A percentile compares a stretch with the other conserved stretches of the same genome.
Conservation (phyloP, 768 basidiomycete species). For the Mycena crocata region DNA sequence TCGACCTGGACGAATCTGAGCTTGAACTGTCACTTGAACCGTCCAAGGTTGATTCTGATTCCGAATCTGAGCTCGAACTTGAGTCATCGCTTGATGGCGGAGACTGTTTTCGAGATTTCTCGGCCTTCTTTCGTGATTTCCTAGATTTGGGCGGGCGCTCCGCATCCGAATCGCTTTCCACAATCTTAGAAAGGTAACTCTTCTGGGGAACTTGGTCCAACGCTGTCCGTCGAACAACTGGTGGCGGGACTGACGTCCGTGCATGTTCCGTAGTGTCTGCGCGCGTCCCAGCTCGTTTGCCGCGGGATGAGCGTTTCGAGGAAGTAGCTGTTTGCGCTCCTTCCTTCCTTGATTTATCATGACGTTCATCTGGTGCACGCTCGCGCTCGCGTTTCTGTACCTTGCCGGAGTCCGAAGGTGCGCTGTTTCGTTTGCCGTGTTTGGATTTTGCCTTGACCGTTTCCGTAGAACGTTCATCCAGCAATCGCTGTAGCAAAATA, state of each 20-base stretch:
- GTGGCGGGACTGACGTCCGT: too few relatives aligned
- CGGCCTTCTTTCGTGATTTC: background rate
- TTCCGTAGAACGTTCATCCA: too few relatives aligned
- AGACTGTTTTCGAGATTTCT: conserved; percentile 4
- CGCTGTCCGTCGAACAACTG: background rate
- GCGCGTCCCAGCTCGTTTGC: too few relatives aligned
- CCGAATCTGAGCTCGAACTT: background rate
- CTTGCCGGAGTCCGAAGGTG: too few relatives aligned
- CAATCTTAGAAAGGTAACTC: background rate
- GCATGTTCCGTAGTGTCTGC: too few relatives aligned
- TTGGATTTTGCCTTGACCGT: background rate
- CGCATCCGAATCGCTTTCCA: background rate
- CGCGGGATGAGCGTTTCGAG: too few relatives aligned
- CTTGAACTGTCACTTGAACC: conserved; percentile 5
- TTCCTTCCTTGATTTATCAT: background rate
- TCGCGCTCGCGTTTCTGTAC: too few relatives aligned
- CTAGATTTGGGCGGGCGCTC: background rate
- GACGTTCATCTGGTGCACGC: too few relatives aligned
- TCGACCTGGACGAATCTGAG: background rate
- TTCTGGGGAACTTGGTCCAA: background rate
- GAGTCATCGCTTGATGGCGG: conserved; percentile 1
- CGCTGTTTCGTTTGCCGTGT: too few relatives aligned
- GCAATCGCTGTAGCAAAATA: background rate
- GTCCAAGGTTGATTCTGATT: background rate
- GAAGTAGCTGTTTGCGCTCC: too few relatives aligned